A percentile compares a stretch with the other conserved stretches of the same genome.
Evolutionary conservation across 148 eudicot species (phyloP).

Genomic region (Rhododendron mucronatum): DNA sequence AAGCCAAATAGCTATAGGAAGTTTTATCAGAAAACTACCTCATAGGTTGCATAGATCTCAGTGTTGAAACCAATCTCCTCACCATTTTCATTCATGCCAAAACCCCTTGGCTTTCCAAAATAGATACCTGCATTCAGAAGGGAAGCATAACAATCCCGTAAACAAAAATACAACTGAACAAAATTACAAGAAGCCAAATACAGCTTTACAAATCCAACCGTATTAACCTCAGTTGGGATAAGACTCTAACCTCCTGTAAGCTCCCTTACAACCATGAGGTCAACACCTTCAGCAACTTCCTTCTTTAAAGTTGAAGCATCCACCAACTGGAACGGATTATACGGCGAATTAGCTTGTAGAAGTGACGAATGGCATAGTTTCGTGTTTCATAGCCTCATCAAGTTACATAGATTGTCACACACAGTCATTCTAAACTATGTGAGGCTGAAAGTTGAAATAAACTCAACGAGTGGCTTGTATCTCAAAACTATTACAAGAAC

Average conservation of each 20-base stretch:
- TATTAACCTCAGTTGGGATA: background rate
- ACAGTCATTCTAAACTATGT: background rate
- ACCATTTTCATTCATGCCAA: constrained; percentile 70
- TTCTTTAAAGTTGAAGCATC: constrained; percentile 89
- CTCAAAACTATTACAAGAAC: background rate
- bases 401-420: background rate
- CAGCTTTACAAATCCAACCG: background rate
- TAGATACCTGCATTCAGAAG: constrained; percentile 60
- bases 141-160: background rate
- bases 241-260: constrained; percentile 78
- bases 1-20: background rate
- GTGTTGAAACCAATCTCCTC: constrained; percentile 91
- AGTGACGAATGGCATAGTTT: background rate
- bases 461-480: background rate
- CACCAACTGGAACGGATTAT: constrained; percentile 47
- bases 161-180: background rate
- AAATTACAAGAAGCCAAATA: background rate
- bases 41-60: constrained; percentile 75
- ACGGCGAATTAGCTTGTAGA: background rate
- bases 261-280: constrained; percentile 94
- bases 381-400: background rate
- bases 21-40: constrained; percentile 45
- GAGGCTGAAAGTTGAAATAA: background rate
- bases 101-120: constrained; percentile 96
- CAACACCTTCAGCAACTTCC: constrained; percentile 98